Evolutionary conservation across 1,139 yeast species (phyloP), one percentile per base, ranked within the genome.

Genomic region (Zhuliangozyma parablackwelliae): DNA sequence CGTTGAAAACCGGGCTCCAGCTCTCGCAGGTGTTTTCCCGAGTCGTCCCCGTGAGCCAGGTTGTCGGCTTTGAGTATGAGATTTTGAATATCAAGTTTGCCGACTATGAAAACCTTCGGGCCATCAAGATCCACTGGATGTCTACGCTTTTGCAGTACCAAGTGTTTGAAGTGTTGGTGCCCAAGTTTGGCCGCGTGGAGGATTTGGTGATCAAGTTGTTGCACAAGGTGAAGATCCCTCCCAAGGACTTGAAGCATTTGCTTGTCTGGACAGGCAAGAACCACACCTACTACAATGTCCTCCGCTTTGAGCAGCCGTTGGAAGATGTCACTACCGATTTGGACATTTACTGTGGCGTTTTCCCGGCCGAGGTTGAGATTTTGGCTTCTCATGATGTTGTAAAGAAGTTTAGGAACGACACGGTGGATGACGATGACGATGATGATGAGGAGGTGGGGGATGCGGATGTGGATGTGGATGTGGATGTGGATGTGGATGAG

Each of bases 81-180:
- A 62, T 84, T 1, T 70, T 94, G 50, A 82, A 79, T 31, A 80
- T 89, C 34, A 79, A 90, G 6, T 64, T 92, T 42, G 72, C 67
- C 28, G 95, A 89, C 44, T 75, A 83, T 49, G 98, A 94, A 57
- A 79, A 75, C 46, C 76, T 88, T 78, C 77, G 78, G 43, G 61
- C 78, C 7, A 62, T 90, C 29, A 77, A 73, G 41, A 66, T 84
- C 23, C 69, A 69, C 42, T 84, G 90, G 89, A 59, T 83, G 24
- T 73, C 75, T 2, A 72, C 72, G 36, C 72, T 82, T 32, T 68
- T 80, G 39, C 82, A 80, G 47, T 85, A 73, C 48, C 90, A 82
- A 44, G 70, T 72, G 32, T 76, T 74, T 51, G 95, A 87, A 39
- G 71, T 89, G 36, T 70, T 84, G 45, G 77, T 89, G 16, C 80